Evolutionary conservation across 2,329 filamentous ascomycete genomes (phyloP), one percentile per base, ranked within the genome.

Genomic region (Microcyclospora pomicola): DNA sequence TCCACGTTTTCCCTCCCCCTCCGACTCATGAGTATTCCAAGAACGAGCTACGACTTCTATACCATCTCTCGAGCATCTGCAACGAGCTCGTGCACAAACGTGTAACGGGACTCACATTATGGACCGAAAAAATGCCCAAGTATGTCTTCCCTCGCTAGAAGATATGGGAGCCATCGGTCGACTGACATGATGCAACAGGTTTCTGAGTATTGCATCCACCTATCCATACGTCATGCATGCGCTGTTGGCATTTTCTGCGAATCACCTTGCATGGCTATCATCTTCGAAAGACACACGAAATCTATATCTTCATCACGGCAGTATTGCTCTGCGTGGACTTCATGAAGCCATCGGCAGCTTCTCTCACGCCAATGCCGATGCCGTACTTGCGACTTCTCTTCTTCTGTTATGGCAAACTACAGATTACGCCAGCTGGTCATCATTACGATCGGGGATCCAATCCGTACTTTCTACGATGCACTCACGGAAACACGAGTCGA

Each of bases 361-460:
- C 61, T 92, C 82, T 2, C 77, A 77, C 50, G 77, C 81, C 37
- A 93, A 86, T 43, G 88, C 85, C 2, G 88, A 98, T 62, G 86
- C 87, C 32, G 80, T 95, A 44, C 72, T 98, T 38, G 88, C 87
- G 16, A 84, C 87, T 27, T 95, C 88, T 16, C 76, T 95, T 33
- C 73, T 96, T 34, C 72, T 98, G 35, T 92, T 87, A 29, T 96
- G 91, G 87, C 88, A 96, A 65, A 83, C 85, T 39, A 91, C 80
- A 42, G 88, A 96, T 66, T 96, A 87, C 82, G 80, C 80, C 59
- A 82, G 80, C 62, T 96, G 88, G 88, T 85, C 81, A 45, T 87
- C 87, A 48, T 68, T 95, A 42, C 91, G 94, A 69, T 82, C 88
- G 54, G 88, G 87, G 42, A 87, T 87, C 43, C 85, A 82, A 39